These are phyloP conservation scores for Lyophyllum semitale DNA, from an alignment of 768 basidiomycete genomes.

Conservation along the genomic window DNA sequence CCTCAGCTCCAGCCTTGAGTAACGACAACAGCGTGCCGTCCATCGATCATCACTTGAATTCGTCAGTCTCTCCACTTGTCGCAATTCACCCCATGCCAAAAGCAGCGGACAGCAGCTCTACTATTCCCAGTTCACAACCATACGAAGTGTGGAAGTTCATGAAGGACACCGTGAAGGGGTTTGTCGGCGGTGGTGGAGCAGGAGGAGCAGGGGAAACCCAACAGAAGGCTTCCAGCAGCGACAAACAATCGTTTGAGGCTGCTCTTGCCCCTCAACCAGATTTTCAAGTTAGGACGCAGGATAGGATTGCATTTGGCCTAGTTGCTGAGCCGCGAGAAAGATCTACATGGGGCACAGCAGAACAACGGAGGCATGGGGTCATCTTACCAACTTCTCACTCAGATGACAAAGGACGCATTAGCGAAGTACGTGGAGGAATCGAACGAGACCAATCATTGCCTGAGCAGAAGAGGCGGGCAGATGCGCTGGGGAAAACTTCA, in stretches of 20 bases:
- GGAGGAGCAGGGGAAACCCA: neutral
- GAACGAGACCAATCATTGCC: too few species aligned
- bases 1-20: neutral
- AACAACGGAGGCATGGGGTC: neutral
- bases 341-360: neutral
- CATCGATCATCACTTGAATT: neutral
- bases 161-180: neutral
- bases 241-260: neutral
- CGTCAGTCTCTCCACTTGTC: too few species aligned
- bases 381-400: neutral
- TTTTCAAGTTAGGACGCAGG: neutral
- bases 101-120: neutral
- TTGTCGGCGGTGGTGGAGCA: neutral
- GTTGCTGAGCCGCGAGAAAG: neutral
- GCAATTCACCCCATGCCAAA: neutral
- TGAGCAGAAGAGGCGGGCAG: neutral
- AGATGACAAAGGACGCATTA: neutral
- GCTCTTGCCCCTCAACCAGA: neutral
- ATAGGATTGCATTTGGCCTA: too few species aligned
- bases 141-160: neutral
- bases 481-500: neutral
- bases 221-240: neutral
- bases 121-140: neutral
- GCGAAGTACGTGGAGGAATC: neutral
- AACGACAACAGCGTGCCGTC: neutral